Conservation (phyloP, 2,329 filamentous ascomycete species). For the Cladorrhinum sp. region DNA sequence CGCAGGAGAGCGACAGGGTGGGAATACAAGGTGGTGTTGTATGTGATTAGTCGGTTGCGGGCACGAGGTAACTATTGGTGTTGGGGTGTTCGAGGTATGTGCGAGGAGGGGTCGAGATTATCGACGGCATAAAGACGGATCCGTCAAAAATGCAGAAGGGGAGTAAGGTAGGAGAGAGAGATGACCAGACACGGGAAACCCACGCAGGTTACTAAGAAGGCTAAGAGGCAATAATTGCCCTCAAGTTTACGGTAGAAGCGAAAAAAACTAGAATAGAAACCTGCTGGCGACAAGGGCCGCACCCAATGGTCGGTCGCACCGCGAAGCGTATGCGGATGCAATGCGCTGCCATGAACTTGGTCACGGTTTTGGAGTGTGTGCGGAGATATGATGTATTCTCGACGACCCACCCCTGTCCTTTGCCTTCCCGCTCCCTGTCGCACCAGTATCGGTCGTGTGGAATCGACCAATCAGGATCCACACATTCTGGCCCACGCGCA, state of each 20-base stretch:
- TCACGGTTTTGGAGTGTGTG: neutral
- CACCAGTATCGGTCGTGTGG: neutral
- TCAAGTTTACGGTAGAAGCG: too few relatives aligned
- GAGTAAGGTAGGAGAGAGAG: neutral
- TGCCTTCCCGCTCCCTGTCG: neutral
- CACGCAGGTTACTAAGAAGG: neutral
- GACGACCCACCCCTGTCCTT: neutral
- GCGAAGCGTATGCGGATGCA: neutral
- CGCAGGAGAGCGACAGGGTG: neutral
- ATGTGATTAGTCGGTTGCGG: neutral
- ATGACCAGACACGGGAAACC: neutral
- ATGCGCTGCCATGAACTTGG: neutral
- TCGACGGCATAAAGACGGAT: neutral
- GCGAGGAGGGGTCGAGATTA: neutral
- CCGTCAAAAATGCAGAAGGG: neutral
- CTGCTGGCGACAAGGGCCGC: neutral
- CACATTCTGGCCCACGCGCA: neutral
- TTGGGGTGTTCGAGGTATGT: too few relatives aligned
- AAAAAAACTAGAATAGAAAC: neutral
- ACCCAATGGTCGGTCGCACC: neutral
- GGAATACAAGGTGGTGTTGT: neutral
- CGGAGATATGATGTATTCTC: constrained; percentile 7
- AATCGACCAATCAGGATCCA: neutral
- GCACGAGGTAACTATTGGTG: too few relatives aligned
- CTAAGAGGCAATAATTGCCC: neutral